Evolutionary conservation across 2,329 filamentous ascomycete genomes (phyloP).

Genomic region (Fusarium sp.): DNA sequence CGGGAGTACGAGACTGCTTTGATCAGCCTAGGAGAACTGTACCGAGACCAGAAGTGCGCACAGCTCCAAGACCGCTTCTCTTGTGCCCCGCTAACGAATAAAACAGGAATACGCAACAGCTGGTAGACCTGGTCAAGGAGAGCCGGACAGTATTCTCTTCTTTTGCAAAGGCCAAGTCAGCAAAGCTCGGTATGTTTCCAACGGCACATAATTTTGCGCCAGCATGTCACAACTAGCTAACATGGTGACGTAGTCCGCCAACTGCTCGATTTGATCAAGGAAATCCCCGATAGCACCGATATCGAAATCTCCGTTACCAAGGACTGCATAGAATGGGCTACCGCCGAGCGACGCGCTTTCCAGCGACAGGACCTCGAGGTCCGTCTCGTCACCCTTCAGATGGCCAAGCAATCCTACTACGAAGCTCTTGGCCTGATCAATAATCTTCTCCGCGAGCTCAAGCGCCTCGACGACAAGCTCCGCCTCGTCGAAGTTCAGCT

Average conservation of each 20-base stretch:
- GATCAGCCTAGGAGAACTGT: conserved; percentile 89
- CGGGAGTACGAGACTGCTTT: conserved; percentile 92
- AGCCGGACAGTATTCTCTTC: conserved; percentile 92
- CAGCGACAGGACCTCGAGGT: conserved; percentile 98
- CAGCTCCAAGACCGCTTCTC: background rate
- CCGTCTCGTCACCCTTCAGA: conserved; percentile 91
- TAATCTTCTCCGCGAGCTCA: conserved; percentile 92
- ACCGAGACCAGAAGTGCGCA: conserved; percentile 85
- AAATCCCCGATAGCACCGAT: conserved; percentile 94
- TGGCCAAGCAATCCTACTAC: conserved; percentile 98
- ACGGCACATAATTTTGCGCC: background rate
- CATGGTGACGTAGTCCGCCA: conserved; percentile 77
- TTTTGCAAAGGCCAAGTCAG: conserved; percentile 98
- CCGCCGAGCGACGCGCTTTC: conserved; percentile 93
- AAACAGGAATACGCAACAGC: conserved; percentile 79
- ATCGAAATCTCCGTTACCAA: conserved; percentile 95
- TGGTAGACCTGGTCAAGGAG: conserved; percentile 89
- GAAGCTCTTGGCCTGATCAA: conserved; percentile 98
- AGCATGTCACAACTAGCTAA: conserved; percentile 22
- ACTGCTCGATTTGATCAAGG: conserved; percentile 92
- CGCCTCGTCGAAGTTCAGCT: conserved; percentile 98
- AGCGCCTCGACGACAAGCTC: conserved; percentile 97
- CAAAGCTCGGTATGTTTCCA: conserved; percentile 83
- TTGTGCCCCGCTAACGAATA: conserved; percentile 23
- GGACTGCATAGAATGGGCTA: conserved; percentile 99